Base-by-base conservation (phyloP, 495 filamentous ascomycete genomes). In the Delitschia confertaspora region DNA sequence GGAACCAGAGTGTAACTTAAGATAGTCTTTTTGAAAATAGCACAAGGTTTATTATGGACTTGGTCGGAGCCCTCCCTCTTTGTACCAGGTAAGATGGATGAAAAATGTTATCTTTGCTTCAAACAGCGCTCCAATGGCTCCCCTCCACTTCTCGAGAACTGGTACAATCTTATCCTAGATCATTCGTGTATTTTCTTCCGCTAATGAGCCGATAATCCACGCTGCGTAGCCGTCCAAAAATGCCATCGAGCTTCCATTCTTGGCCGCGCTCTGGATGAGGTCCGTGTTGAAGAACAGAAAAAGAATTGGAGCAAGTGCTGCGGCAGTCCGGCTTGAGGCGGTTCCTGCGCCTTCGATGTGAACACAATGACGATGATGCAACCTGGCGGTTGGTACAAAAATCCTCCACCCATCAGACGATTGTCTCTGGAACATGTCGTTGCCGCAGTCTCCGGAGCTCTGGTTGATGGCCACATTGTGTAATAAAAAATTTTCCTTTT, bases 201-300 rank as follows among this genome's bases (percentile, higher is more conserved):
- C 47, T 32, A 37, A 39, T 10, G 14, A 20, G 6, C 55, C 46
- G 18, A 43, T 17, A 23, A 47, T 40, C 40, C 52, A 56, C 32
- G 55, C 51, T 19, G 35, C 38, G 31, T 42, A 45, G 36, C 60
- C 41, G 33, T 62, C 48, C 5, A 57, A 47, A 35, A 53, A 60
- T 11, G 55, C 59, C n/a, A 62, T 41, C 5, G 41, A 30, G 13
- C 42, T 47, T 34, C 33, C 30, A 20, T 58, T 23, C 24, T 39
- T 23, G 20, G 17, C 18, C 18, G 44, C 37, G 6, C 20, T 34
- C 36, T 56, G 25, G 18, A 62, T 42, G 1, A 60, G 55, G 41
- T 60, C 49, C 9, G 58, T 49, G 31, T 62, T 62, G 38, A 56
- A 62, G 51, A 62, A 60, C 6, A 62, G 48, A 40, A 56, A 60